Conservation (phyloP, 179 eudicot species). For the Gypsophila paniculata region DNA sequence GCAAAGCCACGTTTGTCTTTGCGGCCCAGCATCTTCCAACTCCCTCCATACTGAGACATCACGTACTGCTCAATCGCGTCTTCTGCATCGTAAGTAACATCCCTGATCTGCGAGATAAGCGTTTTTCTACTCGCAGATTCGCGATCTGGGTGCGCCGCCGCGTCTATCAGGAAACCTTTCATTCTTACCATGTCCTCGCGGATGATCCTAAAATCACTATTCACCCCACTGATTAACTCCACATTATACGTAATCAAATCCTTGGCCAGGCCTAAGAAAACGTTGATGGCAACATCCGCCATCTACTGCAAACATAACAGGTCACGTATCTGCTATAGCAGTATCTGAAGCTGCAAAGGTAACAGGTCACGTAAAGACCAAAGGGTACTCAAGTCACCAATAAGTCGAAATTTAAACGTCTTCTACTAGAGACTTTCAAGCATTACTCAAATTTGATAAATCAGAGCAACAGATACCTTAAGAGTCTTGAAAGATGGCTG, state of each 20-base stretch:
- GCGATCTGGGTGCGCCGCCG: not conserved
- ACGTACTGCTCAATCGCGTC: not conserved
- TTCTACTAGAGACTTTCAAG: no score
- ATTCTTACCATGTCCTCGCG: not conserved
- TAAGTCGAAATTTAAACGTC: no score
- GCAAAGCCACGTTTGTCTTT: not conserved
- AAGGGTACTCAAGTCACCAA: no score
- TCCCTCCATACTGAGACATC: not conserved
- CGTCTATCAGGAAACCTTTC: not conserved
- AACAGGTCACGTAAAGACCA: no score
- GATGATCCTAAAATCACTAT: not conserved
- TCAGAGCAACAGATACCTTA: no score
- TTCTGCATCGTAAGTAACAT: not conserved
- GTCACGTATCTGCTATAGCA: no score
- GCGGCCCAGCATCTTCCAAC: not conserved
- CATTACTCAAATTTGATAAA: no score
- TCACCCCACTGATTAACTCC: slow-evolving; percentile 2
- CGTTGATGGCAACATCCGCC: not conserved
- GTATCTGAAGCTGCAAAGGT: no score
- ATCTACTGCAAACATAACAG: no score
- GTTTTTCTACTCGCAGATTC: not conserved
- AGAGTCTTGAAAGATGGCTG: no score
- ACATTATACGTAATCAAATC: not conserved
- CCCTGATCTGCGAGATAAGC: not conserved
- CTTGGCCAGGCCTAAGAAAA: not conserved